phyloP scores from a whole-genome alignment of 2,329 filamentous ascomycete species.

The Camillea tinctor region DNA sequence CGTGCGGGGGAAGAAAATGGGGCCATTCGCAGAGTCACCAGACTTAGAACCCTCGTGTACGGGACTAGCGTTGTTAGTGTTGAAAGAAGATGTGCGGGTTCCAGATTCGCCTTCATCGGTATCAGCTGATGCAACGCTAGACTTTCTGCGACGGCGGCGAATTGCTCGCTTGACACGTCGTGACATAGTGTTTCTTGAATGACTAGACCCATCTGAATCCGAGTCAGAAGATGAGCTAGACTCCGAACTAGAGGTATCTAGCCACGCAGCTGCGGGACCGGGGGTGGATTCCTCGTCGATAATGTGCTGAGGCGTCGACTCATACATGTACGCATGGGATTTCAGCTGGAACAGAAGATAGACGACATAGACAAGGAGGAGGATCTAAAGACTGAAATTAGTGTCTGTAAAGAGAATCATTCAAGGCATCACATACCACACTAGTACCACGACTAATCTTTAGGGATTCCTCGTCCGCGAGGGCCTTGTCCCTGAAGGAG shows the following conservation, averaged over 20 bases:
- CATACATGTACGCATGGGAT: slow-evolving; percentile 88
- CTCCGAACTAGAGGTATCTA: slow-evolving; percentile 67
- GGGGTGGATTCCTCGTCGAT: slow-evolving; percentile 90
- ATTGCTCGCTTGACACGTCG: slow-evolving; percentile 76
- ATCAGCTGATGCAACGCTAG: slow-evolving; percentile 68
- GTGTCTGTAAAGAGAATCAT: slow-evolving; percentile 4
- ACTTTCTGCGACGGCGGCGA: slow-evolving; percentile 72
- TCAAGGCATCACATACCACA: slow-evolving; percentile 56
- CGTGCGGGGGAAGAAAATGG: slow-evolving; percentile 34
- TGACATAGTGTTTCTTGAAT: slow-evolving; percentile 61
- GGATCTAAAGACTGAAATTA: slow-evolving; percentile 48
- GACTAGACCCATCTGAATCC: slow-evolving; percentile 69
- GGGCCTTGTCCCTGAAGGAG: slow-evolving; percentile 64
- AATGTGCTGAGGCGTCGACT: slow-evolving; percentile 86
- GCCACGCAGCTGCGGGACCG: slow-evolving; percentile 77
- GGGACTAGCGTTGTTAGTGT: slow-evolving; percentile 35
- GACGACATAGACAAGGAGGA: slow-evolving; percentile 77
- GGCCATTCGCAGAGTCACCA: slow-evolving; percentile 39
- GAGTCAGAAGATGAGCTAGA: slow-evolving; percentile 57
- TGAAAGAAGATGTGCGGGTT: slow-evolving; percentile 43
- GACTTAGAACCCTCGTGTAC: slow-evolving; percentile 38
- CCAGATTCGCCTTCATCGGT: slow-evolving; percentile 36
- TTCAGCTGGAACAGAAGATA: slow-evolving; percentile 91
- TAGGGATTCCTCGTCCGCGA: slow-evolving; percentile 69
- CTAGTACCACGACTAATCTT: slow-evolving; percentile 89